Conservation (phyloP, 1,284 basidiomycete species). For the Boletus sp. region DNA sequence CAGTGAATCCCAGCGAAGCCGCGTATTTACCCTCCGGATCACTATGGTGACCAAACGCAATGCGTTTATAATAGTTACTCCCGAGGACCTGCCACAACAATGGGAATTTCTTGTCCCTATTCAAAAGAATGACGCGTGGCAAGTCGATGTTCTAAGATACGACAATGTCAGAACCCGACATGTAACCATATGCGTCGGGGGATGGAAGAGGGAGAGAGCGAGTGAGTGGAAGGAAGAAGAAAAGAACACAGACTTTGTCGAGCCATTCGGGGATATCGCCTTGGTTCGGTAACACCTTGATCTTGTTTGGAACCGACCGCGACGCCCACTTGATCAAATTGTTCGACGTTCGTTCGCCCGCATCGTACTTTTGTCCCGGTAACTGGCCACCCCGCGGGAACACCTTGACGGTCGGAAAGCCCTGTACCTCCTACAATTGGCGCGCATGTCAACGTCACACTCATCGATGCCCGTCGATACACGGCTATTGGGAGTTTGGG, state of each 20-base stretch:
- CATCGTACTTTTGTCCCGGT: slow-evolving; percentile 68
- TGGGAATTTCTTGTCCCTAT: slow-evolving; percentile 75
- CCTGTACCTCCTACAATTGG: slow-evolving; percentile 65
- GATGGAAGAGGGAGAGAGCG: not conserved
- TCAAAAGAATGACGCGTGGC: slow-evolving; percentile 72
- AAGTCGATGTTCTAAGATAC: slow-evolving; percentile 47
- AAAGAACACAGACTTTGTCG: slow-evolving; percentile 47
- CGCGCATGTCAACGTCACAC: not conserved
- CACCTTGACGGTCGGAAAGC: slow-evolving; percentile 91
- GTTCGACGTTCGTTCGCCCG: slow-evolving; percentile 68
- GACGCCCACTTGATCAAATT: slow-evolving; percentile 79
- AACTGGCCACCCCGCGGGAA: slow-evolving; percentile 73
- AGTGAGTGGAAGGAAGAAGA: too few species aligned
- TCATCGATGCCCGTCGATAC: not conserved
- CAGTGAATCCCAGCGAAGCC: slow-evolving; percentile 53
- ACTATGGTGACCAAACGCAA: slow-evolving; percentile 67
- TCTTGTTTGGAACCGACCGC: slow-evolving; percentile 66
- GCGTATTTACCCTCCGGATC: slow-evolving; percentile 65
- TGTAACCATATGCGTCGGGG: too few species aligned
- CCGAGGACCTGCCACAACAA: slow-evolving; percentile 84
- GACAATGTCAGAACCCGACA: not conserved
- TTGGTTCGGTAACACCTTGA: slow-evolving; percentile 62
- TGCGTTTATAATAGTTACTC: slow-evolving; percentile 67
- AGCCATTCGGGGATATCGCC: slow-evolving; percentile 63
- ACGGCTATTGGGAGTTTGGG: too few species aligned